These are phyloP conservation scores for Datisca glomerata DNA, from an alignment of 306 rosid species.

Conservation along the genomic window DNA sequence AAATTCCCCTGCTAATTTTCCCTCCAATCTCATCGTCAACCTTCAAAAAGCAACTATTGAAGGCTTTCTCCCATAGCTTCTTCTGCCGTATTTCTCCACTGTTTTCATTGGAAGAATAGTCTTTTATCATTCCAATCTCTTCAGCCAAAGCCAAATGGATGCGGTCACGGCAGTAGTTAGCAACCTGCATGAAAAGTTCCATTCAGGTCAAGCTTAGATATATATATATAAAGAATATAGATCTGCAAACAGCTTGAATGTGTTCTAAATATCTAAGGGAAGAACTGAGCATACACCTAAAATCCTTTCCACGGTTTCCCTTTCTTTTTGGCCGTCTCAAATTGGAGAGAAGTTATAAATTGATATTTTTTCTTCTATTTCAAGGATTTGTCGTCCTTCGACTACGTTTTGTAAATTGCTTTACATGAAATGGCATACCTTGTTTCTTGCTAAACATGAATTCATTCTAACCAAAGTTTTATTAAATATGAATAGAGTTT, in stretches of 20 bases:
- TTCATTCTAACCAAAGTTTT: too few species aligned
- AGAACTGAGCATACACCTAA: too few species aligned
- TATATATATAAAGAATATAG: neutral
- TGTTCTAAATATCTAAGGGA: too few species aligned
- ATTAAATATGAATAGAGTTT: too few species aligned
- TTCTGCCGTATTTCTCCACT: constrained; percentile 16
- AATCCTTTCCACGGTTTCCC: too few species aligned
- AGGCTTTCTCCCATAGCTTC: constrained; percentile 26
- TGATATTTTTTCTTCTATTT: too few species aligned
- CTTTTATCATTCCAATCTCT: constrained; percentile 19
- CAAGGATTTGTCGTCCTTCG: too few species aligned
- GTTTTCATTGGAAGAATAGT: constrained; percentile 12
- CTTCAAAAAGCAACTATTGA: constrained; percentile 24
- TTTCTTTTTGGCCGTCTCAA: too few species aligned
- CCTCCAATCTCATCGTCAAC: constrained; percentile 40
- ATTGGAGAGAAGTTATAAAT: too few species aligned
- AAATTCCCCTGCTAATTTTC: constrained; percentile 12
- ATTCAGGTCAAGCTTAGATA: constrained; percentile 9
- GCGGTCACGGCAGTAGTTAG: constrained; percentile 35
- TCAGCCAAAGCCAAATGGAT: constrained; percentile 35
- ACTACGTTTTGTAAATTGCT: too few species aligned
- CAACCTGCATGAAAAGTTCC: constrained; percentile 30
- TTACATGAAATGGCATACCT: too few species aligned
- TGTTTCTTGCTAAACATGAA: too few species aligned
- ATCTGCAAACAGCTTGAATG: neutral